phyloP scores from a whole-genome alignment of 2,329 filamentous ascomycete genomes.

The Aspergillus clavatus region DNA sequence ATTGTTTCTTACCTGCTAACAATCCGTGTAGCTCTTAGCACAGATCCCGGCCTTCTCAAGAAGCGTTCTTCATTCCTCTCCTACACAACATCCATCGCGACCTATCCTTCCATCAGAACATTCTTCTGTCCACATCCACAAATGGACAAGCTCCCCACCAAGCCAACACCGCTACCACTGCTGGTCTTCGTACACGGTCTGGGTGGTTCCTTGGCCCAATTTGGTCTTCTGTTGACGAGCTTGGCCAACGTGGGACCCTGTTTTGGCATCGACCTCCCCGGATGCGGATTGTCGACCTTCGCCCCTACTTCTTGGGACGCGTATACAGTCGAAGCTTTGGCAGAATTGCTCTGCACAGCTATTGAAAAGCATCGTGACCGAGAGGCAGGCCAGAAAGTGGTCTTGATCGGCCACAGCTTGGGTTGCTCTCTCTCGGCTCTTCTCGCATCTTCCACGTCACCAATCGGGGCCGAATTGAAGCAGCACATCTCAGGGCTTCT shows the following conservation, averaged over 20 bases:
- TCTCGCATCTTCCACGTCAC: conserved; percentile 59
- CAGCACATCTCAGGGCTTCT: conserved; percentile 69
- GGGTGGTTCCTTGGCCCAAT: conserved; percentile 88
- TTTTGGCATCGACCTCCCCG: conserved; percentile 82
- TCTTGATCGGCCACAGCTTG: conserved; percentile 86
- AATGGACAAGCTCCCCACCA: conserved; percentile 69
- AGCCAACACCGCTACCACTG: conserved; percentile 70
- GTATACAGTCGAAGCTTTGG: conserved; percentile 71
- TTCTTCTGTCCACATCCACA: conserved; percentile 82
- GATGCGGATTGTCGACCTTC: conserved; percentile 78
- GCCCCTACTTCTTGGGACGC: conserved; percentile 66
- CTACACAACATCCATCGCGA: conserved; percentile 65
- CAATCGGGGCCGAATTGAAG: conserved; percentile 51
- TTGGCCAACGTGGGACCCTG: conserved; percentile 79
- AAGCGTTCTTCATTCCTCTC: conserved; percentile 67
- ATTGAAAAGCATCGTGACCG: conserved; percentile 69
- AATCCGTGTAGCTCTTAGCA: conserved; percentile 33
- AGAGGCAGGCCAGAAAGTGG: conserved; percentile 62
- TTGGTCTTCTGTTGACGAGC: conserved; percentile 73
- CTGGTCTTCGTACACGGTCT: conserved; percentile 90
- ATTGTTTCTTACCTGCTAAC: conserved; percentile 10
- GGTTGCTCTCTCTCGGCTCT: conserved; percentile 73
- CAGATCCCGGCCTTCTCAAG: conserved; percentile 74
- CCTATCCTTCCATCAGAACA: conserved; percentile 71
- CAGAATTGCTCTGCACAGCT: conserved; percentile 66